Evolutionary conservation across 176 grass and related monocot species (phyloP), one percentile per base, ranked within the genome.

Genomic region (Guadua angustifolia): DNA sequence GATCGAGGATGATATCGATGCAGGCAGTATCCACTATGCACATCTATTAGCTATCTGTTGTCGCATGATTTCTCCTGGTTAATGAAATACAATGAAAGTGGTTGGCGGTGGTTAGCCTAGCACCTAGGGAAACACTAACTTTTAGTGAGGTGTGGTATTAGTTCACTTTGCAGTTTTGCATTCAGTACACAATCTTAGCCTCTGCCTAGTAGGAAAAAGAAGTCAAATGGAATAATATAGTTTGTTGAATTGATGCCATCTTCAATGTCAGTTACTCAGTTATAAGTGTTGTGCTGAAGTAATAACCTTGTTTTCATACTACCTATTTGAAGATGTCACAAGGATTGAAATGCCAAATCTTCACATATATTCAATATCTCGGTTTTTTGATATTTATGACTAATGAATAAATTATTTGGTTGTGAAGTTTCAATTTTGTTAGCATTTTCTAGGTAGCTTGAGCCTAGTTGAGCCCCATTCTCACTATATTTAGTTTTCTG

Each of bases 41-140:
- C 38, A 39, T 77, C 32, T 77, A 35, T 84, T 44, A 11, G 22
- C 38, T 77, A 58, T 84, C 52, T 24, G 58, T 19, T 68, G 64
- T 21, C 1, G 7, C 11, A 70, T 60, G 51, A 11, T 69, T 19
- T 71, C 24, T 76, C 33, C 49, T 46, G 21, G 61, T 75, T 43
- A 33, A 36, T 46, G 70, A 22, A 36, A 22, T 76, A 42, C 39
- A 21, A 32, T 78, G 18, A 6, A 39, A 39, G 38, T 39, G 38
- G 38, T 39, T 38, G 38, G 6, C 0, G 1, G 21, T 75, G 11
- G 3, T 58, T 58, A 22, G 14, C 10, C 60, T 17, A 6, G 62
- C n/a, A n/a, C 19, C 59, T 51, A 58, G 47, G 60, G 43, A 47
- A 40, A n/a, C 25, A 46, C 0, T 55, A n/a, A 18, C 12, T 51